Evolutionary conservation across 2,329 filamentous ascomycete genomes (phyloP), one percentile per base, ranked within the genome.

Genomic region (Alternaria burnsii): DNA sequence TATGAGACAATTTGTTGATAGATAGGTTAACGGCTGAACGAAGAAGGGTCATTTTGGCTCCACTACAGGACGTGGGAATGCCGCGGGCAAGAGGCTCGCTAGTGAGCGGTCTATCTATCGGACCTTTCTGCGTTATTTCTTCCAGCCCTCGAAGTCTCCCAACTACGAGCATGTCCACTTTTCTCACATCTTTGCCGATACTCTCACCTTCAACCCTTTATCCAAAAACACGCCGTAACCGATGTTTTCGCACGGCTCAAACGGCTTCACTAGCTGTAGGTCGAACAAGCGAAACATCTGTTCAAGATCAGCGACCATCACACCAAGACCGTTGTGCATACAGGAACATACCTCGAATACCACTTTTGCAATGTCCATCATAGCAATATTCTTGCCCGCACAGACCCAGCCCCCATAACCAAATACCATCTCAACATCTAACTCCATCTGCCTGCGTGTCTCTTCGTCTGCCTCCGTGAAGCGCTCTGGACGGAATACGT

Each of bases 331-430:
- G 28, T 47, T 28, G 26, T 1, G 11, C 26, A 47, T n/a, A 28
- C 2, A 30, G 26, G 43, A 30, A 47, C n/a, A 4, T 47, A 47
- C 43, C 53, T 55, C 53, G 7, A 55, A 55, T 8, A 48, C 28
- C 3, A 55, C 32, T 26, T 55, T 55, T 14, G 28, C 24, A 11
- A 55, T 30, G 11, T 55, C 43, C 43, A 41, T 55, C 32, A 55
- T 30, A 10, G 53, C 53, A 26, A 55, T 47, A n/a, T 20, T 47
- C 42, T 55, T 55, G 12, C 53, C 53, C 1, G 53, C 43, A 26
- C 53, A 55, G 16, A 55, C 43, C 53, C 53, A 55, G 7, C 43
- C 18, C n/a, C 53, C 53, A 8, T 40, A 41, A 5, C 53, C 53
- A 48, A 55, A 55, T 4, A 24, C 14, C 22, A 55, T 22, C 1